Conservation (phyloP, 2,329 filamentous ascomycete species). For the Bipolaris gigantea region DNA sequence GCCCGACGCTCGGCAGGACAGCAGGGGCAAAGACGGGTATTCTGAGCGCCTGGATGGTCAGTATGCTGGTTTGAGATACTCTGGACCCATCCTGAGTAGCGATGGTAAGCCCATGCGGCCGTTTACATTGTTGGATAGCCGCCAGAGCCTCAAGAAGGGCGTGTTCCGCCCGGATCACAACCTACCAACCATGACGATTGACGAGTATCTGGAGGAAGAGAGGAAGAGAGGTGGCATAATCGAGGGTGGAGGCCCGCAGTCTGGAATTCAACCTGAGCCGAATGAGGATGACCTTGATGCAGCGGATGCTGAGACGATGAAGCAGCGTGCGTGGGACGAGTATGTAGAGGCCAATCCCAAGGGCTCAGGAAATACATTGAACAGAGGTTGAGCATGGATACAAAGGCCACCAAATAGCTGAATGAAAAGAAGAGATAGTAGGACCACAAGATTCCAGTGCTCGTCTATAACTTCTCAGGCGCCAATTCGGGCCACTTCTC, state of each 20-base stretch:
- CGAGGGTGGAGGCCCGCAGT: conserved; percentile 82
- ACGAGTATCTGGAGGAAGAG: conserved; percentile 96
- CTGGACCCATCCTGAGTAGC: conserved; percentile 73
- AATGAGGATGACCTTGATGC: conserved; percentile 92
- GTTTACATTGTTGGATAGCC: conserved; percentile 79
- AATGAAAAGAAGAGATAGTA: neutral
- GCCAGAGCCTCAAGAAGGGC: conserved; percentile 73
- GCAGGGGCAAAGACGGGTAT: conserved; percentile 57
- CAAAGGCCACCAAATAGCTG: conserved; percentile 18
- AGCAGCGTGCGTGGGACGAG: conserved; percentile 94
- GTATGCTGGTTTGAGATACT: conserved; percentile 47
- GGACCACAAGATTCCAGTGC: neutral
- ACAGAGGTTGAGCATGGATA: conserved; percentile 60
- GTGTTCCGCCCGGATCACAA: conserved; percentile 93
- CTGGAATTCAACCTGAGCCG: conserved; percentile 66
- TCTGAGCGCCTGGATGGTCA: conserved; percentile 73
- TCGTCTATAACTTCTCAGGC: conserved; percentile 21
- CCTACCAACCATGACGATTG: conserved; percentile 94
- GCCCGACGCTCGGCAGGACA: conserved; percentile 52
- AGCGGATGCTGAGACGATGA: conserved; percentile 87
- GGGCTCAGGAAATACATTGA: conserved; percentile 80
- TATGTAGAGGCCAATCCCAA: conserved; percentile 87
- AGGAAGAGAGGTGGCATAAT: conserved; percentile 81
- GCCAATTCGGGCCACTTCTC: conserved; percentile 39
- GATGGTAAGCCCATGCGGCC: conserved; percentile 85